Conservation (phyloP, 345 rosid species). For the Aethionema arabicum region DNA sequence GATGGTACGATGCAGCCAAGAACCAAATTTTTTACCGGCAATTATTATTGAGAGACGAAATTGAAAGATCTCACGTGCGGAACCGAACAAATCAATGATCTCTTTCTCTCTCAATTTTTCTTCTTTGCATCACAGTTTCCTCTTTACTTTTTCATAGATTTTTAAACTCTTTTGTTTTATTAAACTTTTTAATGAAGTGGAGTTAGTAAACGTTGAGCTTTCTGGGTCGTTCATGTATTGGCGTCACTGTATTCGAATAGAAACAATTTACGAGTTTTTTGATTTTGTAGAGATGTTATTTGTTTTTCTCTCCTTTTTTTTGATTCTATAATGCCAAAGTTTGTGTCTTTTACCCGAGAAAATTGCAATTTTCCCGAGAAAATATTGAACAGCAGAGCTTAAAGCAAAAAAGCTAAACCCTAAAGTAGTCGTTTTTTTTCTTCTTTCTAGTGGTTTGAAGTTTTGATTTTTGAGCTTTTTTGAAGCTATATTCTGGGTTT, state of each 20-base stretch:
- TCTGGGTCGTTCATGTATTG: constrained; percentile 6
- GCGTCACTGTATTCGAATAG: constrained; percentile 18
- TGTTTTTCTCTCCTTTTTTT: constrained; percentile 20
- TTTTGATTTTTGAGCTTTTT: constrained; percentile 27
- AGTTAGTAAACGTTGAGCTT: constrained; percentile 29
- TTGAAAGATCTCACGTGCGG: constrained; percentile 35
- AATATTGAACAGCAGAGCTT: constrained; percentile 19
- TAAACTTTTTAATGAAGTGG: constrained; percentile 23
- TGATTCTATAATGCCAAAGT: constrained; percentile 18
- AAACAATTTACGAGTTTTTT: constrained; percentile 16
- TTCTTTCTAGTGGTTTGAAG: constrained; percentile 9
- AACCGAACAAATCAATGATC: constrained; percentile 30
- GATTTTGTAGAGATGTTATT: neutral
- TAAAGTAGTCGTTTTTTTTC: constrained; percentile 23
- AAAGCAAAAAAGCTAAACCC: constrained; percentile 32
- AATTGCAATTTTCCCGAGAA: constrained; percentile 35
- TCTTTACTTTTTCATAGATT: neutral
- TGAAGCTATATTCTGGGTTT: constrained; percentile 26
- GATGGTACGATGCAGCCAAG: constrained; percentile 33
- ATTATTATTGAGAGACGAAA: constrained; percentile 3
- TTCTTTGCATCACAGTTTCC: constrained; percentile 20
- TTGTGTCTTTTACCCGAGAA: constrained; percentile 29
- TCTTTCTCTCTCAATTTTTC: constrained; percentile 22
- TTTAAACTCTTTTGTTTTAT: neutral
- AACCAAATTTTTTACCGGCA: constrained; percentile 14